Evolutionary conservation across 805 yeast genomes (phyloP), one percentile per base, ranked within the genome.

Genomic region (Starmerella bombi): DNA sequence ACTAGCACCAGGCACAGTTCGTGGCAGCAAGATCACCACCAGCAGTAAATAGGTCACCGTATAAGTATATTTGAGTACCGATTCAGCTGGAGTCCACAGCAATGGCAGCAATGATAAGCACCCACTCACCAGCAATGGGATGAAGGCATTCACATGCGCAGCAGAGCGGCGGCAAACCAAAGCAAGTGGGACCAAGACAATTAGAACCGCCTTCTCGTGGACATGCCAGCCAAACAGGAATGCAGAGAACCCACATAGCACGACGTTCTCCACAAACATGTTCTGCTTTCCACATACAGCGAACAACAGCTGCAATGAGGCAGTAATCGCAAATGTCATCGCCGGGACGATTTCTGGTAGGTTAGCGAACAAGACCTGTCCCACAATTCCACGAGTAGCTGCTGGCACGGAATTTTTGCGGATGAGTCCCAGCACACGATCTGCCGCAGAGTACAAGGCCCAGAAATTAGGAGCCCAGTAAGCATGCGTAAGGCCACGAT

Each of bases 401-500:
- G 71, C 63, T 15, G 60, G 51, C 0, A 66, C 55, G 12, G 55
- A 44, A 21, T 61, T 46, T 22, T 61, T 45, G 29, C 43, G 36
- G 2, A 47, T 40, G 14, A 54, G 25, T 7, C 59, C 56, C n/a
- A 85, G 64, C 0, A 77, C 54, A 43, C 93, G 68, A 59, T 91
- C 99, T 12, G 69, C 45, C 49, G 82, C 79, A 2, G 96, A 81
- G 60, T 91, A 91, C 8, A 88, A 52, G 0, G 98, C 95, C 99
- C 99, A 91, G 35, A 85, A 65, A 54, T 91, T 91, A 14, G 99
- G 97, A 1, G 98, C 97, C 97, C 98, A 91, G 62, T 91, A 91
- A 0, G 97, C 95, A 61, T 91, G 98, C 4, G 96, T 91, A 28
- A 91, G 67, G 1, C 97, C 97, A 57, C 97, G 69, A 37, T 93